Percentiles rank a stretch among this genome's conserved stretches.
phyloP scores from a whole-genome alignment of 2,329 filamentous ascomycete species.

The Pseudopithomyces chartarum region DNA sequence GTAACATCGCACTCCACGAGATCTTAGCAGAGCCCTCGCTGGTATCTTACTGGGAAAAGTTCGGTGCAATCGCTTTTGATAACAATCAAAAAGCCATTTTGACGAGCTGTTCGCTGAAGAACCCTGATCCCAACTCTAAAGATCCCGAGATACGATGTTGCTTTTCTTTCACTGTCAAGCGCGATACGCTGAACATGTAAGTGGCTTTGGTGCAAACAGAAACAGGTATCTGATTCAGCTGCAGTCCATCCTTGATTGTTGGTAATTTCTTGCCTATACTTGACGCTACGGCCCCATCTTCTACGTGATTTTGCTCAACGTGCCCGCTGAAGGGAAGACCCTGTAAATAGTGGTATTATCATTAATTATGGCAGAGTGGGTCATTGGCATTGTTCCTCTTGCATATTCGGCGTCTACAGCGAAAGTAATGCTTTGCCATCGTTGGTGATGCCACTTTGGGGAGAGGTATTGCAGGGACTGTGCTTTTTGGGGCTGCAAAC shows the following conservation, averaged over 20 bases:
- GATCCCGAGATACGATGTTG: slow-evolving; percentile 85
- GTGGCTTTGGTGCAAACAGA: slow-evolving; percentile 44
- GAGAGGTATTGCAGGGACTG: not conserved
- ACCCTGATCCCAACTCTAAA: slow-evolving; percentile 63
- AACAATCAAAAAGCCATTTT: slow-evolving; percentile 90
- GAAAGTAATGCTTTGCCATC: not conserved
- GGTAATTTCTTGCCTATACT: slow-evolving; percentile 95
- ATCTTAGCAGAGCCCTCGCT: slow-evolving; percentile 94
- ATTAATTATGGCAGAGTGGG: not conserved
- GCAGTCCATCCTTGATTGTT: slow-evolving; percentile 84
- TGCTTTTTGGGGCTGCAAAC: not conserved
- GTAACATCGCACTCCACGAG: slow-evolving; percentile 92
- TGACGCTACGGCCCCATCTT: slow-evolving; percentile 31
- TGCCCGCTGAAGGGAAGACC: not conserved
- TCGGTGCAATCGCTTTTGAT: slow-evolving; percentile 96
- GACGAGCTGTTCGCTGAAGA: slow-evolving; percentile 90
- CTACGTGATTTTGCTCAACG: slow-evolving; percentile 7
- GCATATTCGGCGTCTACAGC: not conserved
- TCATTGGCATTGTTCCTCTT: not conserved
- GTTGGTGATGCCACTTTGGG: no score
- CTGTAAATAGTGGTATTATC: not conserved
- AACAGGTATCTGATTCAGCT: slow-evolving; percentile 36
- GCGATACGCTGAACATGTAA: slow-evolving; percentile 96
- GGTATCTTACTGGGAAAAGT: slow-evolving; percentile 99
- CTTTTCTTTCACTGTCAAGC: slow-evolving; percentile 95